Base-by-base conservation (phyloP, 176 grass and related monocot genomes). In the Triticum monococcum region DNA sequence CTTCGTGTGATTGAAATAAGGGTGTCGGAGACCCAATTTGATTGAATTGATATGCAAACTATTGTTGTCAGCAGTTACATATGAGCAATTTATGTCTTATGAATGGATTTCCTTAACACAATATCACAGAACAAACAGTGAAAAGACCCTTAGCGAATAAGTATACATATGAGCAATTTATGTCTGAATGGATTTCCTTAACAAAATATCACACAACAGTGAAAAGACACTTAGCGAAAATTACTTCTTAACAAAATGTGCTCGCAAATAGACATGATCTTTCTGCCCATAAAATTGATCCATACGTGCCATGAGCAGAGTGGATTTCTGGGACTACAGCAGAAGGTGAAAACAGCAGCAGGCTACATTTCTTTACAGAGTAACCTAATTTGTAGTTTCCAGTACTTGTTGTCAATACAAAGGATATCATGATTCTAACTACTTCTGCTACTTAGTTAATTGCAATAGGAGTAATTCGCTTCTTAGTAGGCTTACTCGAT, bases 401-500 rank as follows among this genome's bases (percentile, higher is more conserved):
- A 62, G 76, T 68, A 62, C 46, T 80, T 75, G 75, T 60, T 65
- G 75, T 79, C 80, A 87, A 28, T 84, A 80, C 73, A 60, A 12
- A 75, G 66, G 36, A 84, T 67, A 75, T 40, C 85, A 80, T 68
- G 74, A 81, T 62, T 22, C 82, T 91, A 85, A 78, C 48, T 78
- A 68, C n/a, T 84, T 85, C 33, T 20, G 40, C 23, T 85, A 75
- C 62, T 79, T 87, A 90, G 78, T 90, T 83, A 82, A 95, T 92
- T 89, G 90, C 88, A 68, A 92, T 88, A 31, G 93, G 93, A 67
- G 90, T 95, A 71, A 90, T 87, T 66, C 85, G 87, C 90, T 90
- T 98, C 89, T 84, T 99, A 65, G 94, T 72, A 84, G 97, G 87
- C 79, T 94, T 96, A 80, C 81, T 92, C 33, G 87, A 73, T 68